Percentiles rank a stretch among this genome's conserved stretches.
Evolutionary conservation across 1,284 basidiomycete genomes (phyloP).

Genomic region (Melampsora larici-populina): DNA sequence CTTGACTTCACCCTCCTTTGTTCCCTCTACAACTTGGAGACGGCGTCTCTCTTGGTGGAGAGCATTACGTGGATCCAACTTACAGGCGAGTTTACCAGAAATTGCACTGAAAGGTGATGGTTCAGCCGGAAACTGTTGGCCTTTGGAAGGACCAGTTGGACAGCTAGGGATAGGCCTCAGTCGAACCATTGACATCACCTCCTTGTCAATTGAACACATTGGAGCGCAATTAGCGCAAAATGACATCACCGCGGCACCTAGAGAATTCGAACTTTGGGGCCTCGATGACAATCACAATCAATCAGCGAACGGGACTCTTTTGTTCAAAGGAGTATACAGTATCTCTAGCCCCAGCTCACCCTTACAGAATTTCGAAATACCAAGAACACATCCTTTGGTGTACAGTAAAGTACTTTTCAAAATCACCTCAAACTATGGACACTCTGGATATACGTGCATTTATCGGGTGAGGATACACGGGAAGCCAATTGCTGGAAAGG

Average conservation of each 20-base stretch:
- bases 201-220: too few relatives aligned
- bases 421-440: too few relatives aligned
- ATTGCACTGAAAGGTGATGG: slow-evolving; percentile 6
- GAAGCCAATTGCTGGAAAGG: too few relatives aligned
- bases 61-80: neutral
- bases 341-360: neutral
- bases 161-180: too few relatives aligned
- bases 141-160: too few relatives aligned
- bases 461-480: slow-evolving; percentile 14
- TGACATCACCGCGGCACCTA: too few relatives aligned
- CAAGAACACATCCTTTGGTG: neutral
- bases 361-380: neutral
- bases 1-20: slow-evolving; percentile 10
- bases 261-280: slow-evolving; percentile 11
- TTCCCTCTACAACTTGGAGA: neutral
- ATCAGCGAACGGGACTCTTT: neutral
- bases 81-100: neutral
- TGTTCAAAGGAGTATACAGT: slow-evolving; percentile 1
- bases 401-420: neutral
- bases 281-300: neutral
- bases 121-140: neutral
- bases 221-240: too few relatives aligned
- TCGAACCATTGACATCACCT: too few relatives aligned
- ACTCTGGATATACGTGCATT: neutral
- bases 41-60: neutral